These are phyloP conservation scores for Larix sibirica DNA, from an alignment of 83 land plant genomes.

Conservation along the genomic window DNA sequence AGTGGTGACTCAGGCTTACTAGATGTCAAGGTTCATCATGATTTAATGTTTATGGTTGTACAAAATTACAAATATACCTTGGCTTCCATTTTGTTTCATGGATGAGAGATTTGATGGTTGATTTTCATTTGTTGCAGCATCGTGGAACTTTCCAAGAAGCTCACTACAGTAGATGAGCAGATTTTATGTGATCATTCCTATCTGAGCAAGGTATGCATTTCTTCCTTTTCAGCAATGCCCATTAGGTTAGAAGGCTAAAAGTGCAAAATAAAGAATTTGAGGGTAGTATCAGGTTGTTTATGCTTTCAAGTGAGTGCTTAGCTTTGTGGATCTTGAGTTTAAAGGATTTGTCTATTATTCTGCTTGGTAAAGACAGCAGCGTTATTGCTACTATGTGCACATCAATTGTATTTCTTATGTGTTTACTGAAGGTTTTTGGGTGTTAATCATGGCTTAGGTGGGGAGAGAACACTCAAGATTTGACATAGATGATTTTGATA, in stretches of 20 bases:
- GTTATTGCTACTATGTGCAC: neutral
- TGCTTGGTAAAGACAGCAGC: neutral
- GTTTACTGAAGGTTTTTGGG: neutral
- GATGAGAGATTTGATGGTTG: too few species aligned
- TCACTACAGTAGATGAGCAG: slow-evolving; percentile 75
- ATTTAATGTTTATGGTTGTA: too few species aligned
- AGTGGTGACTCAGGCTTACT: too few species aligned
- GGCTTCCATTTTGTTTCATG: too few species aligned
- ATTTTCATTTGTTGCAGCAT: slow-evolving; percentile 45
- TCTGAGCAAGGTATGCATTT: slow-evolving; percentile 70
- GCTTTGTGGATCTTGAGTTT: neutral
- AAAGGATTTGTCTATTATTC: neutral
- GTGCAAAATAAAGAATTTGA: too few species aligned
- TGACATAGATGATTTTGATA: slow-evolving; percentile 92
- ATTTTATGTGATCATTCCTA: slow-evolving; percentile 89
- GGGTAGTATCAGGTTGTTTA: neutral
- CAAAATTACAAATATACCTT: too few species aligned
- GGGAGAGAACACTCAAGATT: slow-evolving; percentile 88
- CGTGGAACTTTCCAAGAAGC: slow-evolving; percentile 77
- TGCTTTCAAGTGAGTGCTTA: neutral
- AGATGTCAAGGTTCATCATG: too few species aligned
- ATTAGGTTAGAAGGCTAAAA: neutral
- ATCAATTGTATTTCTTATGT: neutral
- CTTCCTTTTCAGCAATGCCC: neutral
- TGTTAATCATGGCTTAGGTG: slow-evolving; percentile 40